These are phyloP conservation scores for Zelopaecilomyces penicillatus DNA, from an alignment of 2,329 filamentous ascomycete genomes.

Conservation along the genomic window DNA sequence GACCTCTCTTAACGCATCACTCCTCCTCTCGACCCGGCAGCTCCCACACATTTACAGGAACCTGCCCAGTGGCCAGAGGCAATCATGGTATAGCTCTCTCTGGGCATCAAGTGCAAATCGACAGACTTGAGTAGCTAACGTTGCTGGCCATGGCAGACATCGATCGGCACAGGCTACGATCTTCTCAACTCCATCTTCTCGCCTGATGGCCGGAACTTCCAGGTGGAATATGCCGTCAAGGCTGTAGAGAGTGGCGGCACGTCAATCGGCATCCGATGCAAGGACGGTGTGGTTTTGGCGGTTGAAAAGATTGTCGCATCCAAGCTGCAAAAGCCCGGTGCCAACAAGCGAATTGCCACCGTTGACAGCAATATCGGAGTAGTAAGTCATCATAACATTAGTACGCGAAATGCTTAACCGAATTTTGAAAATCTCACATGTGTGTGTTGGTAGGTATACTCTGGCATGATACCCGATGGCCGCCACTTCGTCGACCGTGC, in stretches of 20 bases:
- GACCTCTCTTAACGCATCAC: no score
- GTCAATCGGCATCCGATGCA: constrained; percentile 91
- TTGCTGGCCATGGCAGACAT: constrained; percentile 57
- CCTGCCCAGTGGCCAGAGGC: not conserved
- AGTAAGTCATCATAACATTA: constrained; percentile 45
- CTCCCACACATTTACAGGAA: no score
- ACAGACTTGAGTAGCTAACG: constrained; percentile 5
- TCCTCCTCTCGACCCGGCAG: no score
- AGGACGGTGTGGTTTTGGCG: constrained; percentile 91
- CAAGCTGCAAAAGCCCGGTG: constrained; percentile 88
- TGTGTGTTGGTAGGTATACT: constrained; percentile 63
- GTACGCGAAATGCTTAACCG: no score
- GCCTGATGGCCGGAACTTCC: constrained; percentile 96
- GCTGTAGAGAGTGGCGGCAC: constrained; percentile 97
- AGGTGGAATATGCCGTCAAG: constrained; percentile 98
- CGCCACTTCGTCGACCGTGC: constrained; percentile 91
- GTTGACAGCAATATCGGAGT: constrained; percentile 90
- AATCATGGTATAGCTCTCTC: constrained; percentile 6
- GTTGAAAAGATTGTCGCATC: constrained; percentile 94
- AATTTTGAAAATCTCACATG: not conserved
- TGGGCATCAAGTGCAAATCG: constrained; percentile 13
- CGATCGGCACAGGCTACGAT: constrained; percentile 99
- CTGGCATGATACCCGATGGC: constrained; percentile 89
- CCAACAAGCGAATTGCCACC: constrained; percentile 95
- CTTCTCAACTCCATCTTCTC: constrained; percentile 99